Evolutionary conservation across 345 rosid genomes (phyloP).

Genomic region (Boechera retrofracta): DNA sequence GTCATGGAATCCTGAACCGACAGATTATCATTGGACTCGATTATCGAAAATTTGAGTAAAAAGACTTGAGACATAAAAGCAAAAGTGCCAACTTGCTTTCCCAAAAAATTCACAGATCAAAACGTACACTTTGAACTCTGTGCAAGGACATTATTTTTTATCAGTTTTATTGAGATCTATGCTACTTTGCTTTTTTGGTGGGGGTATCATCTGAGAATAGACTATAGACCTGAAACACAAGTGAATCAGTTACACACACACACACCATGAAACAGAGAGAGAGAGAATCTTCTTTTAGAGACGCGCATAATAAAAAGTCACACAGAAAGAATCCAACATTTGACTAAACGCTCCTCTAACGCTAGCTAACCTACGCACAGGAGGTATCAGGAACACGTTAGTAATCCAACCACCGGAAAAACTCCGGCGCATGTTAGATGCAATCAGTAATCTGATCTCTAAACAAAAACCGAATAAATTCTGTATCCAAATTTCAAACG

Average conservation of each 20-base stretch:
- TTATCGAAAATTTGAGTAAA: slow-evolving; percentile 18
- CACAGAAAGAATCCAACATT: slow-evolving; percentile 21
- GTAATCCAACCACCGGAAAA: background rate
- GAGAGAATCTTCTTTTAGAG: slow-evolving; percentile 30
- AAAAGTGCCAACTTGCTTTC: slow-evolving; percentile 37
- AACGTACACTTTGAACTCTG: slow-evolving; percentile 42
- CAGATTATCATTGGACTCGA: slow-evolving; percentile 44
- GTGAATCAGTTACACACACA: slow-evolving; percentile 19
- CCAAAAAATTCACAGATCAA: slow-evolving; percentile 36
- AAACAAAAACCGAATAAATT: background rate
- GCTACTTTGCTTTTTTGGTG: slow-evolving; percentile 42
- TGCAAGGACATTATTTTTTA: slow-evolving; percentile 32
- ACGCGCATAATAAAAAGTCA: slow-evolving; percentile 22
- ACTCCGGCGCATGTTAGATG: slow-evolving; percentile 9
- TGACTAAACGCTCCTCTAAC: slow-evolving; percentile 30
- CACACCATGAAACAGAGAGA: background rate
- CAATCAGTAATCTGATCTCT: background rate
- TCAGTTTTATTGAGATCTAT: slow-evolving; percentile 52
- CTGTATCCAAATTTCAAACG: background rate
- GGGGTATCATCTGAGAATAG: slow-evolving; percentile 37
- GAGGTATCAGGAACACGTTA: slow-evolving; percentile 25
- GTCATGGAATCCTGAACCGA: slow-evolving; percentile 35
- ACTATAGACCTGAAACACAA: slow-evolving; percentile 24
- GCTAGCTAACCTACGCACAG: slow-evolving; percentile 43
- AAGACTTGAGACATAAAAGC: slow-evolving; percentile 41